Conservation (phyloP, 1,284 basidiomycete species). For the Volvariella surrecta region DNA sequence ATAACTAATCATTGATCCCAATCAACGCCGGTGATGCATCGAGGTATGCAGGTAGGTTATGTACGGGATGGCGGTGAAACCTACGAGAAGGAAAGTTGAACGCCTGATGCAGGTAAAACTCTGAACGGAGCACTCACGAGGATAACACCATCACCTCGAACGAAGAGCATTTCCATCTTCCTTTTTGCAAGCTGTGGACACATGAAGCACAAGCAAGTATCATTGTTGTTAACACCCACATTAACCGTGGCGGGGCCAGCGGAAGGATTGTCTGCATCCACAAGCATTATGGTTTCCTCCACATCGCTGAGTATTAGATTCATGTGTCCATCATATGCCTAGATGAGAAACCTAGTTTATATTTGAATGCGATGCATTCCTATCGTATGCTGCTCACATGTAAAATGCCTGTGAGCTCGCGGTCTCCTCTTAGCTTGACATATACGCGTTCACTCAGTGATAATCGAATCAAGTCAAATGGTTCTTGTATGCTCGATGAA, state of each 20-base stretch:
- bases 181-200: conserved; percentile 75
- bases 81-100: conserved; percentile 29
- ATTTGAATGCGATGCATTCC: conserved; percentile 18
- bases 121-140: conserved; percentile 44
- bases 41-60: conserved; percentile 17
- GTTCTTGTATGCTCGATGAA: conserved; percentile 81
- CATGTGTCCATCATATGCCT: conserved; percentile 99
- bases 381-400: conserved; percentile 59
- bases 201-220: neutral
- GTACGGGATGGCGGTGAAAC: conserved; percentile 69
- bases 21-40: neutral
- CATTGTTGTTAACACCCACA: conserved; percentile 28
- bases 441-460: conserved; percentile 95
- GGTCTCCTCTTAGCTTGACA: conserved; percentile 93
- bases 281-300: conserved; percentile 92
- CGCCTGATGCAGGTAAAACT: too few species aligned
- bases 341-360: conserved; percentile 10
- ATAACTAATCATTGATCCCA: too few species aligned
- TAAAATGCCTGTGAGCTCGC: conserved; percentile 87
- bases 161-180: conserved; percentile 97
- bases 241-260: conserved; percentile 52
- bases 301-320: conserved; percentile 97
- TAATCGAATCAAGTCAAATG: conserved; percentile 96
- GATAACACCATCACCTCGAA: conserved; percentile 92
- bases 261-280: conserved; percentile 61